Evolutionary conservation across 2,329 filamentous ascomycete species (phyloP), one percentile per base, ranked within the genome.

Genomic region (Ophiostoma triangulosporum): DNA sequence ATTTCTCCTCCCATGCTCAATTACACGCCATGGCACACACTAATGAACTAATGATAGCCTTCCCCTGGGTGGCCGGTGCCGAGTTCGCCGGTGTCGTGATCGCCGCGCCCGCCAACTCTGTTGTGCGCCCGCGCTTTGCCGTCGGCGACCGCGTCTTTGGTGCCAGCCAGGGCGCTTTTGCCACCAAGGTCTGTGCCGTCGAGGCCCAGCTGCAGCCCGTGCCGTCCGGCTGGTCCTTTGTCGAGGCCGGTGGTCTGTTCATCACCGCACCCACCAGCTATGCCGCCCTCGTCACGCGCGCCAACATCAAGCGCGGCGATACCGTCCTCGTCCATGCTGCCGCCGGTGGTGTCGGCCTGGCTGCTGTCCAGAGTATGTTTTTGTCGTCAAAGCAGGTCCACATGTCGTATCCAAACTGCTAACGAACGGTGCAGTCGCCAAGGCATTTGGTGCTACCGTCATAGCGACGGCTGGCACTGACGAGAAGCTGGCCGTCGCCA

Each of bases 191-290:
- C 43, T 75, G 78, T 43, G 83, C 82, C 0, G 66, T 68, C 1
- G 90, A 95, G 68, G 67, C 73, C 4, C 67, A 75, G 1, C 72
- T 97, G 36, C 77, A 86, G 54, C 82, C 85, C 3, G 77, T 96
- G 2, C 91, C 91, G 0, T 66, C 76, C 11, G 86, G 85, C 4
- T 96, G 90, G 91, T 82, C 78, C 49, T 91, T 86, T 68, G 76
- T 80, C 53, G 88, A 95, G 62, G 88, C 89, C 0, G 88, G 90
- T 0, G 91, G 91, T 0, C 69, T 97, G 45, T 95, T 95, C 66
- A 85, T 97, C 32, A 96, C 93, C 0, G 89, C 86, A 51, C 90
- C 91, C 0, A 97, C 93, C 1, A 86, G 83, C 60, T 97, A 95
- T 64, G 87, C 83, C 3, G 89, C 82, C 0, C 72, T 97, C 22